A percentile compares a stretch with the other conserved stretches of the same genome.
phyloP scores from a whole-genome alignment of 768 basidiomycete genomes.

The Boletus pseudo-olivaceus region DNA sequence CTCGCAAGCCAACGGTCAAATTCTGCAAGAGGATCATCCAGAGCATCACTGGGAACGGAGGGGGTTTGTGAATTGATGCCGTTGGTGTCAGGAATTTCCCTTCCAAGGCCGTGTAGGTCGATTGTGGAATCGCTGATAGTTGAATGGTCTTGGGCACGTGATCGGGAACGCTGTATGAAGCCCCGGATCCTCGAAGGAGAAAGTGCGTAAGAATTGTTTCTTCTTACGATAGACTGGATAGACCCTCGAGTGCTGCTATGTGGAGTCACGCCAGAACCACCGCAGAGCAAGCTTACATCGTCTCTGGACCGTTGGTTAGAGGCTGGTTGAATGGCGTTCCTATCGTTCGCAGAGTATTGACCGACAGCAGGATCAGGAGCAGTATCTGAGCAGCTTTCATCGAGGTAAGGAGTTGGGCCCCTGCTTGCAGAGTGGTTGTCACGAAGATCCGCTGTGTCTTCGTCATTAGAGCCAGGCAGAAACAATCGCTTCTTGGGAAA shows the following conservation, averaged over 20 bases:
- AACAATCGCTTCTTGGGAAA: constrained; percentile 16
- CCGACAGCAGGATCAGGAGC: constrained; percentile 9
- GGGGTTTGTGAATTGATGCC: background rate
- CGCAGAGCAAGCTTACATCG: background rate
- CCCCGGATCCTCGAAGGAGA: constrained; percentile 26
- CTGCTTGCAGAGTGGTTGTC: background rate
- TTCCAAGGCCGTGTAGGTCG: background rate
- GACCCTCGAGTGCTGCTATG: background rate
- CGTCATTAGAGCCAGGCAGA: constrained; percentile 12
- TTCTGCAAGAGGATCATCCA: constrained; percentile 55
- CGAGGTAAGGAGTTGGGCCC: constrained; percentile 14
- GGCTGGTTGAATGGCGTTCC: constrained; percentile 1
- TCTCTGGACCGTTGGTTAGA: constrained; percentile 8
- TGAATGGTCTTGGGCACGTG: background rate
- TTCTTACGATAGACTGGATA: background rate
- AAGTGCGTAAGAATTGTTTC: constrained; percentile 9
- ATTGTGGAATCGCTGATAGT: background rate
- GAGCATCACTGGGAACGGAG: constrained; percentile 3
- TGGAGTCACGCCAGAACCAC: background rate
- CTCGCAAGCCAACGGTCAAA: constrained; percentile 69
- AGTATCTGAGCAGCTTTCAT: constrained; percentile 32
- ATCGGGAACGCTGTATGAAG: constrained; percentile 13
- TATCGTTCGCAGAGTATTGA: background rate
- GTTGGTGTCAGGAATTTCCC: background rate
- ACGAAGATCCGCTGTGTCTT: constrained; percentile 3